These are phyloP conservation scores for Angophora floribunda DNA, from an alignment of 345 rosid genomes.

Conservation along the genomic window DNA sequence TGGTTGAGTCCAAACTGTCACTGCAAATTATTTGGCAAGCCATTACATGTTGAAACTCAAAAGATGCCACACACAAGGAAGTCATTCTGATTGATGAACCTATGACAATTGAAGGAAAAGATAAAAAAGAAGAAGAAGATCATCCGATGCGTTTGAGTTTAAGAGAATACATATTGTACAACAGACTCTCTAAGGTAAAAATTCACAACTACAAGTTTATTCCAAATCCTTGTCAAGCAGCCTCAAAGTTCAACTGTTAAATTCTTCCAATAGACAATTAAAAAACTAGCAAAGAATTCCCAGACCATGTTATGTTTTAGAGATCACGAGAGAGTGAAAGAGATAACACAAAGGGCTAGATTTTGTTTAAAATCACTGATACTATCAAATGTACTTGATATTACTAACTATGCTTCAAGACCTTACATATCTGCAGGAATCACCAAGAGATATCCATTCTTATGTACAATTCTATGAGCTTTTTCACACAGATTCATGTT, in stretches of 20 bases:
- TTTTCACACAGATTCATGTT: background rate
- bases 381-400: background rate
- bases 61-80: background rate
- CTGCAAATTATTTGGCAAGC: slow-evolving; percentile 20
- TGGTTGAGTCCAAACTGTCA: slow-evolving; percentile 65
- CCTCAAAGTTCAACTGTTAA: background rate
- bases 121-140: background rate
- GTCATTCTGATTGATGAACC: background rate
- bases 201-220: background rate
- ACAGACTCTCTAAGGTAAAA: background rate
- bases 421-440: background rate
- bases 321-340: background rate
- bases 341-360: background rate
- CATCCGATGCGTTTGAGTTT: background rate
- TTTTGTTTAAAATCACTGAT: background rate
- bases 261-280: background rate
- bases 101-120: background rate
- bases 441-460: background rate
- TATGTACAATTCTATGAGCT: background rate
- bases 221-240: background rate
- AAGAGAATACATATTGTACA: background rate
- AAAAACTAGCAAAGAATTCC: background rate
- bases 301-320: background rate
- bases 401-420: background rate
- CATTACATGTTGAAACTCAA: background rate